A percentile compares a stretch with the other conserved stretches of the same genome.
These are phyloP conservation scores for Plasmodium falciparum DNA, from an alignment of 169 alveolate species.

Conservation along the genomic window DNA sequence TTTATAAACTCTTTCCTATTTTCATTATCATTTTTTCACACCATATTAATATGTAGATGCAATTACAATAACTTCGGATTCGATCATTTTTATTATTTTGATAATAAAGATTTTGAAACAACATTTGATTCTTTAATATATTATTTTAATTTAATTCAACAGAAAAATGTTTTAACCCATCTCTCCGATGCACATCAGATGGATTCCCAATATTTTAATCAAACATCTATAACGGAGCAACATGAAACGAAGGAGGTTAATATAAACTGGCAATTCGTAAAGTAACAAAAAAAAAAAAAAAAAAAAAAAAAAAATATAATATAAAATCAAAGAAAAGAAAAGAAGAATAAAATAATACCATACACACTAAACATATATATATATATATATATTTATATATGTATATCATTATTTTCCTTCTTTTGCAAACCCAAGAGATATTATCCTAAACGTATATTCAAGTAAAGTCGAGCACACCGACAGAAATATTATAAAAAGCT, in stretches of 20 bases:
- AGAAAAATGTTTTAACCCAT: neutral
- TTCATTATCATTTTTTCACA: slow-evolving; percentile 54
- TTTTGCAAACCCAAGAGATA: slow-evolving; percentile 16
- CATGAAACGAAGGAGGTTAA: neutral
- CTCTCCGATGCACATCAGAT: neutral
- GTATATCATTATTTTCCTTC: neutral
- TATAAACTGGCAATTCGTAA: slow-evolving; percentile 62
- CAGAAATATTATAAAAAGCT: slow-evolving; percentile 64
- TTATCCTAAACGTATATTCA: slow-evolving; percentile 62
- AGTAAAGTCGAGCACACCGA: slow-evolving; percentile 26
- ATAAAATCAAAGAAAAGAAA: too few relatives aligned
- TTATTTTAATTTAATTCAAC: slow-evolving; percentile 44
- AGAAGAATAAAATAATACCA: too few relatives aligned
- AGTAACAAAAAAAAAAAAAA: neutral
- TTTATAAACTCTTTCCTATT: slow-evolving; percentile 56
- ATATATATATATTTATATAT: neutral
- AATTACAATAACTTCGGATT: slow-evolving; percentile 56
- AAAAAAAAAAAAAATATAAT: too few relatives aligned
- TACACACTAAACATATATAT: neutral
- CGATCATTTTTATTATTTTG: slow-evolving; percentile 44
- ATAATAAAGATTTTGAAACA: slow-evolving; percentile 50
- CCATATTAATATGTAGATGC: slow-evolving; percentile 42
- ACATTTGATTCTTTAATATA: slow-evolving; percentile 48
- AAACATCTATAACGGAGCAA: neutral
- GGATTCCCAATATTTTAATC: neutral